Evolutionary conservation across 176 grass and related monocot species (phyloP).

Genomic region (Canna indica): DNA sequence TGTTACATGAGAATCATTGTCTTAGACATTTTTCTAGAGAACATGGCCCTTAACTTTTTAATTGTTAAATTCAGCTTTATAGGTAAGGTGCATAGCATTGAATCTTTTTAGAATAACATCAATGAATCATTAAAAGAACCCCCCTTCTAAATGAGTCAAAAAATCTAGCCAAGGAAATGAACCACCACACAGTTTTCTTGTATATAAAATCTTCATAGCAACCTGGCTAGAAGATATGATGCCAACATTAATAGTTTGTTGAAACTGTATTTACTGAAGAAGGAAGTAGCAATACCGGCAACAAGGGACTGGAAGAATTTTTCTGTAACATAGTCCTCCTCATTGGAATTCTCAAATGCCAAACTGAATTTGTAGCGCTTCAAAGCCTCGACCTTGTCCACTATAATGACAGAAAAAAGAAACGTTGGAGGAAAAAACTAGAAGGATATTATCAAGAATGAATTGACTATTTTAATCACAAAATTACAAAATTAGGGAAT

Average conservation of each 20-base stretch:
- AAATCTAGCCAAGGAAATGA: not conserved
- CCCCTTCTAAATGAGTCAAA: no score
- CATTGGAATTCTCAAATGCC: constrained; percentile 97
- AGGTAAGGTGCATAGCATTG: no score
- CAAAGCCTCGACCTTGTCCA: constrained; percentile 82
- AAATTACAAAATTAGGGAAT: not conserved
- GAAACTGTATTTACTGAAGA: no score
- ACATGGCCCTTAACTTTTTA: no score
- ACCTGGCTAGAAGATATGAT: not conserved
- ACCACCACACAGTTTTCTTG: not conserved
- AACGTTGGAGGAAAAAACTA: not conserved
- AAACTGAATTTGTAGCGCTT: constrained; percentile 97
- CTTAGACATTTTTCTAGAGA: no score
- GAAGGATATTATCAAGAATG: not conserved
- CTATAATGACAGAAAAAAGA: constrained; percentile 38
- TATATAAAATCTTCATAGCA: not conserved
- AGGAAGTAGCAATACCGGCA: constrained; percentile 44
- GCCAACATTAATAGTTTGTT: not conserved
- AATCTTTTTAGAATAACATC: no score
- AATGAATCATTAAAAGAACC: no score
- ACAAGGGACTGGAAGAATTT: constrained; percentile 97
- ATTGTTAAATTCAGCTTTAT: no score
- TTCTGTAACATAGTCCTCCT: constrained; percentile 97
- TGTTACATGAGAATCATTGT: no score
- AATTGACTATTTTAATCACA: not conserved